Conservation (phyloP, 108 stramenopile species). For the Phaeodactylum tricornutum region DNA sequence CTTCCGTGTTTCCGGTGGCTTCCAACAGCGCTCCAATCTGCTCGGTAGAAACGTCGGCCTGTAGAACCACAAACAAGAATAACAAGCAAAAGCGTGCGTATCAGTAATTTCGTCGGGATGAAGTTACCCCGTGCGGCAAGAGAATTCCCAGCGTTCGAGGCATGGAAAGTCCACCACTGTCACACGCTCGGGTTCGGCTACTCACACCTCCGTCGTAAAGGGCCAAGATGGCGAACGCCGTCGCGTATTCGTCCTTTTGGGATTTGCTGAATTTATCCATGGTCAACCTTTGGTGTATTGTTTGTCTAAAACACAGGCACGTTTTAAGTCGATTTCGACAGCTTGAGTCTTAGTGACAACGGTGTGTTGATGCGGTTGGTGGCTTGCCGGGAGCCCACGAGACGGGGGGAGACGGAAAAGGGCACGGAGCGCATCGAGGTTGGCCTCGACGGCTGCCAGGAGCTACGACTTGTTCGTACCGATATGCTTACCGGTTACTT, state of each 20-base stretch:
- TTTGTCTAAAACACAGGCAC: no score
- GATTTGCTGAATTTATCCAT: constrained; percentile 79
- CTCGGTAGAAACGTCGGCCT: constrained; percentile 85
- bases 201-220: constrained; percentile 90
- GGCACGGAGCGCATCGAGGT: no score
- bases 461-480: no score
- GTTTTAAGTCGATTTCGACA: no score
- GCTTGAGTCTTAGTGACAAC: no score
- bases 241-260: constrained; percentile 92
- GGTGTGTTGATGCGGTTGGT: no score
- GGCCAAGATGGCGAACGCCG: constrained; percentile 85
- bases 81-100: neutral
- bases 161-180: no score
- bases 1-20: constrained; percentile 90
- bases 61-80: neutral
- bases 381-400: no score
- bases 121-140: neutral
- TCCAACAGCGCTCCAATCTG: constrained; percentile 81
- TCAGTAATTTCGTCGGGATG: neutral
- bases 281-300: constrained; percentile 17
- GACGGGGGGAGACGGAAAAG: no score
- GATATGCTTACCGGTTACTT: no score
- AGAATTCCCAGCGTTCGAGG: neutral
- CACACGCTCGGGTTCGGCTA: no score
- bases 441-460: no score